phyloP scores from a whole-genome alignment of 345 rosid genomes.

The Excoecaria cochinchinensis region DNA sequence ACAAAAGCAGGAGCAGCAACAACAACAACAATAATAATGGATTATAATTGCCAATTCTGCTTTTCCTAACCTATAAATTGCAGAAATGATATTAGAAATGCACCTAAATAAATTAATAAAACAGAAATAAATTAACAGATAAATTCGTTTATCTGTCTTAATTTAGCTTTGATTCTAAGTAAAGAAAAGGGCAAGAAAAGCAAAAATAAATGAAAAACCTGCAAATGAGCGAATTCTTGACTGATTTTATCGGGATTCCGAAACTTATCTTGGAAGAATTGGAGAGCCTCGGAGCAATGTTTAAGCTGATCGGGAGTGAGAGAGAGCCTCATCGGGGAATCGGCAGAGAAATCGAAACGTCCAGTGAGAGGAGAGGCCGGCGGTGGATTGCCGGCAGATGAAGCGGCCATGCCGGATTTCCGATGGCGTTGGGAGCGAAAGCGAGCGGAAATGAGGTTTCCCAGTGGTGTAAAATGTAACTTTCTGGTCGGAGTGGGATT shows the following conservation, averaged over 20 bases:
- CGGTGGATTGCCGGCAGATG: conserved; percentile 23
- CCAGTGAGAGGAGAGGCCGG: conserved; percentile 17
- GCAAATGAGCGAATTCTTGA: conserved; percentile 60
- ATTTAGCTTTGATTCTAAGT: not conserved
- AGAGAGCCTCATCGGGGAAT: conserved; percentile 47
- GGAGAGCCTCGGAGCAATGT: conserved; percentile 65
- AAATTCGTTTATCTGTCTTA: not conserved
- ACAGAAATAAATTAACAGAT: not conserved
- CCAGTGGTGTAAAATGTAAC: conserved; percentile 38
- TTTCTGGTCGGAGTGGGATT: not conserved
- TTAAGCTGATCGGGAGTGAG: conserved; percentile 59
- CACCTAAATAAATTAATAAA: too few relatives aligned
- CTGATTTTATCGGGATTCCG: conserved; percentile 37
- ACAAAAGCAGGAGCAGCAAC: not conserved
- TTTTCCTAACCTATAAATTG: not conserved
- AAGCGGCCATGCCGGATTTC: conserved; percentile 51
- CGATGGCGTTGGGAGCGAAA: conserved; percentile 33
- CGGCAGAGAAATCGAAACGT: conserved; percentile 44
- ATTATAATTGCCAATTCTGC: not conserved
- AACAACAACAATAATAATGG: not conserved
- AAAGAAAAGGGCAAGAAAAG: not conserved
- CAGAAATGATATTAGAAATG: not conserved
- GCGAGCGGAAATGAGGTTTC: conserved; percentile 50
- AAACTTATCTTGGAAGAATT: conserved; percentile 43
- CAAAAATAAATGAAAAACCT: conserved; percentile 35